Base-by-base conservation (phyloP, 2,329 filamentous ascomycete genomes). In the Fusarium poae region DNA sequence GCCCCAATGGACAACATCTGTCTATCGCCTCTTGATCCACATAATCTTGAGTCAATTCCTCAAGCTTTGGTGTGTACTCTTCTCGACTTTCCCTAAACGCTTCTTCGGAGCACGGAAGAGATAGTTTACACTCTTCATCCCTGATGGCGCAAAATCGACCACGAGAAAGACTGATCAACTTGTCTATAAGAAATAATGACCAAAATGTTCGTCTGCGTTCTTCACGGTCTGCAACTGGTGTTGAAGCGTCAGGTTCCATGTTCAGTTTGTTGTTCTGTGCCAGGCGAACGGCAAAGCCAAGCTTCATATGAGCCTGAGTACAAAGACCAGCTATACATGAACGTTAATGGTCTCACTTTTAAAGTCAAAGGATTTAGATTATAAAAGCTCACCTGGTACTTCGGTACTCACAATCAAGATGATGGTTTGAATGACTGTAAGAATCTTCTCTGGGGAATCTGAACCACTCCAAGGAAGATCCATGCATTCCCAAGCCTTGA, bases 401-500 rank as follows among this genome's bases (percentile, higher is more conserved):
- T 63, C 60, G 1, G 60, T 63, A 30, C 50, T 63, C n/a, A 63
- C 60, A n/a, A 63, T 63, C 18, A 63, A 25, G 5, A 63, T 57
- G 3, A 63, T 63, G 3, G 60, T 57, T 12, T 63, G 60, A 10
- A 63, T 20, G 3, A 63, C 50, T 7, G 16, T 21, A 6, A 63
- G 23, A 3, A 63, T 20, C n/a, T 45, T 57, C 8, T 63, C 42
- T 1, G 43, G n/a, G 0, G 58, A 6, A 2, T 44, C 50, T 2
- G 52, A 49, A 13, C 58, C 60, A n/a, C 32, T 48, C 60, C 60
- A 63, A 13, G 60, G 60, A 13, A 63, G 60, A 11, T 63, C 48
- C 6, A 63, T 63, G 2, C 25, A 57, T 3, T 63, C 60, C 60
- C 60, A 63, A 6, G 60, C 50, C 25, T 49, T 63, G 2, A 37